phyloP scores from a whole-genome alignment of 2,329 filamentous ascomycete genomes.

The Xylaria sp. region DNA sequence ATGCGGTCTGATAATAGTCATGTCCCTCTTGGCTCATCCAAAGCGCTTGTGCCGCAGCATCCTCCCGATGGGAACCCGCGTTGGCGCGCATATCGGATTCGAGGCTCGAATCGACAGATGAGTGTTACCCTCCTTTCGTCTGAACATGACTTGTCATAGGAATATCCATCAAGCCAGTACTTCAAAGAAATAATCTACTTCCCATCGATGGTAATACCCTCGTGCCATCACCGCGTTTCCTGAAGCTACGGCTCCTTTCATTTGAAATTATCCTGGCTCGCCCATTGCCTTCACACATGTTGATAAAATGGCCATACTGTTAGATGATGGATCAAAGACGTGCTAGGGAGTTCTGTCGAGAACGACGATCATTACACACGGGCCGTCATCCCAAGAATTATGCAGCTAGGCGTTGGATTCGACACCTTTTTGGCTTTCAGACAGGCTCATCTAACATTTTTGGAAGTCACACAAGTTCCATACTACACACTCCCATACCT shows the following conservation, averaged over 20 bases:
- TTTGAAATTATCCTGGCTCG: neutral
- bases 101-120: constrained; percentile 1
- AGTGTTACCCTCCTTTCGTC: constrained; percentile 10
- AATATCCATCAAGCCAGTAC: neutral
- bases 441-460: constrained; percentile 2
- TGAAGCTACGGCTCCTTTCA: neutral
- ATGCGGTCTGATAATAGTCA: neutral
- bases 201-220: neutral
- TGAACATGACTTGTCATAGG: neutral
- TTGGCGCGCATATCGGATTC: constrained; percentile 18
- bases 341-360: neutral
- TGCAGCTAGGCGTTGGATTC: constrained; percentile 25
- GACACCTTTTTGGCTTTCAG: constrained; percentile 2
- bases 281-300: neutral
- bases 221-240: too few species aligned
- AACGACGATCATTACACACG: neutral
- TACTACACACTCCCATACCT: constrained; percentile 7
- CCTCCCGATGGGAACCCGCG: constrained; percentile 33
- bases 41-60: constrained; percentile 21
- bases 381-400: constrained; percentile 14
- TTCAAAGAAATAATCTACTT: neutral
- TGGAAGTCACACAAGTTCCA: constrained; percentile 22
- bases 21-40: constrained; percentile 7
- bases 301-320: neutral
- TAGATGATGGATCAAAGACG: neutral